phyloP scores from a whole-genome alignment of 73 alveolate species.

The Paramecium caudatum region DNA sequence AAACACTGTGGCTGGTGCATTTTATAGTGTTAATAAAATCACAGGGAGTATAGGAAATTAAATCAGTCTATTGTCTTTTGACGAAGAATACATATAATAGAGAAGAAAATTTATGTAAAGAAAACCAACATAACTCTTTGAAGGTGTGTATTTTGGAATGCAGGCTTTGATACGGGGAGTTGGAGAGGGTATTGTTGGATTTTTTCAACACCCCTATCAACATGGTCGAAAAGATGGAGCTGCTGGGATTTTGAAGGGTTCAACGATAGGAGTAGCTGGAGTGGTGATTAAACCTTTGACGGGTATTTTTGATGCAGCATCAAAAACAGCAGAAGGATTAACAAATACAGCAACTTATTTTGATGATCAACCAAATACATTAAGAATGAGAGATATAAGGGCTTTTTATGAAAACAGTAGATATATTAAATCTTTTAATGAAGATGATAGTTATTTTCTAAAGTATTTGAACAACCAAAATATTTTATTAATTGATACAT shows the following conservation, averaged over 20 bases:
- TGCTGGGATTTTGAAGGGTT: slow-evolving; percentile 87
- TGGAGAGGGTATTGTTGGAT: slow-evolving; percentile 81
- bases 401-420: slow-evolving; percentile 92
- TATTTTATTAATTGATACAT: slow-evolving; percentile 11
- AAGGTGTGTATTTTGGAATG: slow-evolving; percentile 69
- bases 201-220: slow-evolving; percentile 86
- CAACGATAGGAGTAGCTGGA: slow-evolving; percentile 90
- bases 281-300: slow-evolving; percentile 88
- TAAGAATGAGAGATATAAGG: slow-evolving; percentile 95
- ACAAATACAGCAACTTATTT: slow-evolving; percentile 92
- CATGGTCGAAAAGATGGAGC: slow-evolving; percentile 83
- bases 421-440: slow-evolving; percentile 77
- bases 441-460: slow-evolving; percentile 73
- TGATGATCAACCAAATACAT: slow-evolving; percentile 87
- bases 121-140: slow-evolving; percentile 60
- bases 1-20: slow-evolving; percentile 96
- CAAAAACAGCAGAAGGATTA: slow-evolving; percentile 99
- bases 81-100: slow-evolving; percentile 89
- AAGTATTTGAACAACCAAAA: background rate
- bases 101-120: slow-evolving; percentile 80
- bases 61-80: slow-evolving; percentile 86
- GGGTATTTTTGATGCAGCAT: slow-evolving; percentile 93
- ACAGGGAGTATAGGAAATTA: slow-evolving; percentile 93
- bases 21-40: slow-evolving; percentile 93
- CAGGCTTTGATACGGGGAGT: slow-evolving; percentile 32